phyloP scores from a whole-genome alignment of 2,329 filamentous ascomycete genomes.

The Calonectria leucothoes region DNA sequence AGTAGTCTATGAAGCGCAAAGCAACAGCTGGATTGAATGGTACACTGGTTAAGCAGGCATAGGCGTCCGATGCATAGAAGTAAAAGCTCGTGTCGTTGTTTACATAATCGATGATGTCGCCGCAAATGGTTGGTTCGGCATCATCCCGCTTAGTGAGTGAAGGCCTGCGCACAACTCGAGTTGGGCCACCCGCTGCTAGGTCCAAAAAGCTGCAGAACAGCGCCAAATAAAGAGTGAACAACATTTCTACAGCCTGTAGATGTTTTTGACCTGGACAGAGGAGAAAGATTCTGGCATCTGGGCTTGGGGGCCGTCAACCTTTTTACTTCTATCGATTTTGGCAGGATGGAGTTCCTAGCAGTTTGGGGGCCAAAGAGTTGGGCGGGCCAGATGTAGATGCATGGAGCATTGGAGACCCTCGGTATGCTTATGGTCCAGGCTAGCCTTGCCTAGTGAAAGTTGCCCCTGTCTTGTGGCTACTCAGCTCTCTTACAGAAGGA shows the following conservation, averaged over 20 bases:
- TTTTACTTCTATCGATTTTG: neutral
- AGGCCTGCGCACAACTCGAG: neutral
- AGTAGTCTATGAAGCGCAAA: constrained; percentile 3
- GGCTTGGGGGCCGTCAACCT: neutral
- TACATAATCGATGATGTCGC: constrained; percentile 2
- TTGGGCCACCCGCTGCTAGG: neutral
- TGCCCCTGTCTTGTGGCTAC: too few species aligned
- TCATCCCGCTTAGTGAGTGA: constrained; percentile 8
- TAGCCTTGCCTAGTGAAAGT: too few species aligned
- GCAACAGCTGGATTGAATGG: neutral
- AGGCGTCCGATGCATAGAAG: neutral
- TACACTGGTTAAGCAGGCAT: neutral
- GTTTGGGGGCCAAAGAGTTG: neutral
- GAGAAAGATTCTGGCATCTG: neutral
- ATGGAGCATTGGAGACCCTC: too few species aligned
- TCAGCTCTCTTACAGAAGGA: too few species aligned
- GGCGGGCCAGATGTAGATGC: neutral
- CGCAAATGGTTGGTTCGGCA: neutral
- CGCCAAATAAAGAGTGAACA: neutral
- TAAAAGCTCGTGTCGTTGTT: neutral
- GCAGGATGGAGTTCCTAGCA: neutral
- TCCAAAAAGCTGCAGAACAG: neutral
- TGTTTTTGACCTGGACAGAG: neutral
- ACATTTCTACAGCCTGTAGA: neutral
- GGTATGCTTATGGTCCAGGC: too few species aligned